Conservation (phyloP, 768 basidiomycete species). For the Flagelloscypha sp. region DNA sequence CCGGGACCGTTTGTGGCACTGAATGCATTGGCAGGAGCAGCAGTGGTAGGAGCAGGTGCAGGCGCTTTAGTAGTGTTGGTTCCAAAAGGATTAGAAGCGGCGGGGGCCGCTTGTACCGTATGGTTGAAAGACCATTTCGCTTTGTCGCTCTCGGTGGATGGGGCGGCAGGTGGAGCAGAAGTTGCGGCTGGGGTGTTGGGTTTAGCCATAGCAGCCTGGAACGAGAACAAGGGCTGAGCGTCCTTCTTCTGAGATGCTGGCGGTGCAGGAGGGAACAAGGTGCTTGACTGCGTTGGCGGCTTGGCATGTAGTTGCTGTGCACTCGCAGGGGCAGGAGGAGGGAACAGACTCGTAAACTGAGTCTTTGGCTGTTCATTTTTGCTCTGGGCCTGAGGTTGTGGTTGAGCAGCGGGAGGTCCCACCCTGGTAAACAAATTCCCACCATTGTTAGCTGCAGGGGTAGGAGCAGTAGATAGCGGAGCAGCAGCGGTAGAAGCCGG, state of each 20-base stretch:
- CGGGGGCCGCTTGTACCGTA: constrained; percentile 8
- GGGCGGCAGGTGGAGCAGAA: constrained; percentile 12
- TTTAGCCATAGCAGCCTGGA: constrained; percentile 8
- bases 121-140: constrained; percentile 17
- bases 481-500: constrained; percentile 5
- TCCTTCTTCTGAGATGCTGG: constrained; percentile 6
- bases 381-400: too few species aligned
- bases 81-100: constrained; percentile 11
- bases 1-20: too few species aligned
- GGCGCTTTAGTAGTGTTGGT: constrained; percentile 14
- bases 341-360: too few species aligned
- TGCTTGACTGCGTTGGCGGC: too few species aligned
- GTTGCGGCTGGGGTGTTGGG: constrained; percentile 5
- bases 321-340: too few species aligned
- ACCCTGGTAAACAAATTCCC: too few species aligned
- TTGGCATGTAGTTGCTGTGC: too few species aligned
- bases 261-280: too few species aligned
- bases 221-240: constrained; percentile 12
- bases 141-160: constrained; percentile 14
- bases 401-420: too few species aligned
- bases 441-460: too few species aligned
- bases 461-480: constrained; percentile 8
- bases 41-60: constrained; percentile 15
- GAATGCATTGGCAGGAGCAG: constrained; percentile 26
- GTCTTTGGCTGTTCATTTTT: too few species aligned